Conservation (phyloP, 129 eudicot species). For the Heracleum sosnowskyi region DNA sequence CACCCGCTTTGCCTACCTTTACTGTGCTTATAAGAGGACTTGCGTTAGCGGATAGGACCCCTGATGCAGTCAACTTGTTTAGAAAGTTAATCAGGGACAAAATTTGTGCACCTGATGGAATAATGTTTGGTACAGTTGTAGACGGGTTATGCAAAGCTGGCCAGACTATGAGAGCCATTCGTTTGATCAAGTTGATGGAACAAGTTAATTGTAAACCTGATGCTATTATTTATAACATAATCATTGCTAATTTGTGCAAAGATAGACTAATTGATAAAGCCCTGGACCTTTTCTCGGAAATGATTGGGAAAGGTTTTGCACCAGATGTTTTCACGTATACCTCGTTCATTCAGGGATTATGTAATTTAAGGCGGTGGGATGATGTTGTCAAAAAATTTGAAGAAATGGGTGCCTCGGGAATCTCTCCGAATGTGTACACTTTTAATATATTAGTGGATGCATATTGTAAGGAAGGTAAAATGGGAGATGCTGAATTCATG, state of each 20-base stretch:
- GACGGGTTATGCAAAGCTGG: constrained; percentile 29
- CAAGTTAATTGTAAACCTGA: neutral
- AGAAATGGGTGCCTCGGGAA: neutral
- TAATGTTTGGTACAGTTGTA: constrained; percentile 7
- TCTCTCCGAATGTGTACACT: neutral
- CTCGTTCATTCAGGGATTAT: constrained; percentile 7
- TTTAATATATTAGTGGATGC: constrained; percentile 6
- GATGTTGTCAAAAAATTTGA: neutral
- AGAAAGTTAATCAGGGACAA: constrained; percentile 13
- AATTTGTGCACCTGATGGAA: constrained; percentile 13
- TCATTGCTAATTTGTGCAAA: constrained; percentile 9
- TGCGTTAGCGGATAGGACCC: constrained; percentile 1
- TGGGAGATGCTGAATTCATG: neutral
- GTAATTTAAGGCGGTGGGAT: constrained; percentile 7
- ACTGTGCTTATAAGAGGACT: constrained; percentile 21
- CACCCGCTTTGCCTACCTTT: constrained; percentile 13
- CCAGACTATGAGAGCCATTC: constrained; percentile 2
- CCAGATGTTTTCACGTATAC: neutral
- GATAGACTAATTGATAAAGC: constrained; percentile 5
- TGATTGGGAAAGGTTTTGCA: neutral
- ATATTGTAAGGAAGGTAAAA: neutral
- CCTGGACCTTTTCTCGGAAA: neutral
- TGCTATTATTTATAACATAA: neutral
- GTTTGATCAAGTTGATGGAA: neutral
- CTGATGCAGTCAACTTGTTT: constrained; percentile 18